Base-by-base conservation (phyloP, 2,329 filamentous ascomycete genomes). In the Aspergillus proliferans region DNA sequence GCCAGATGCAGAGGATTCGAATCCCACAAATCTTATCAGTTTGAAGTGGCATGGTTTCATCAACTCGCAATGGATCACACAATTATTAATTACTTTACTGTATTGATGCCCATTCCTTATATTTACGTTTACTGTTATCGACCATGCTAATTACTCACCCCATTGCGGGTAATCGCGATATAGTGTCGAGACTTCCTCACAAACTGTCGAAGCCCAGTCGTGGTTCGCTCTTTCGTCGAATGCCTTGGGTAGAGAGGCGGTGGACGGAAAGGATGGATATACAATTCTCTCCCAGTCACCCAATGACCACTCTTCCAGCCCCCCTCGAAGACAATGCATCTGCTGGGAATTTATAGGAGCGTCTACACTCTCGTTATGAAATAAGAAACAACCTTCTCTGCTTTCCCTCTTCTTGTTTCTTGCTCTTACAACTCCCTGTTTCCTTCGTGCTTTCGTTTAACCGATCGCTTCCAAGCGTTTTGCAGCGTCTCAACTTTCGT, bases 1-100 rank as follows among this genome's bases (percentile, higher is more conserved):
- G 4, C 69, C 71, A 9, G 59, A 64, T 6, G 52, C 51, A n/a
- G 61, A 65, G 14, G 48, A 60, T 4, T 50, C 51, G 15, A 53
- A 47, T 7, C 10, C 55, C 3, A 50, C 51, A 12, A 57, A 67
- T 48, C 49, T 72, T 3, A 56, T 75, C 14, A 67, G 58, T 19
- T 39, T 74, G n/a, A 69, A 61, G 49, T 76, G 73, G 73, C 63
- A 61, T 24, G 73, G 72, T 0, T 48, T 75, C 15, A 63, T 76
- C 30, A 59, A 69, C 7, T 52, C 63, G 4, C 53, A 55, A 14
- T 76, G 73, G 72, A 64, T 72, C 7, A 62, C 60, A 46, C 52
- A 64, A 19, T 26, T 76, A 26, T 61, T 74, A 21, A 52, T 63
- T 4, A 52, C 50, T 42, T 46, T 71, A 26, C 50, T 67, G 72